phyloP scores from a whole-genome alignment of 140 eudicot genomes.

The Cichorium intybus region DNA sequence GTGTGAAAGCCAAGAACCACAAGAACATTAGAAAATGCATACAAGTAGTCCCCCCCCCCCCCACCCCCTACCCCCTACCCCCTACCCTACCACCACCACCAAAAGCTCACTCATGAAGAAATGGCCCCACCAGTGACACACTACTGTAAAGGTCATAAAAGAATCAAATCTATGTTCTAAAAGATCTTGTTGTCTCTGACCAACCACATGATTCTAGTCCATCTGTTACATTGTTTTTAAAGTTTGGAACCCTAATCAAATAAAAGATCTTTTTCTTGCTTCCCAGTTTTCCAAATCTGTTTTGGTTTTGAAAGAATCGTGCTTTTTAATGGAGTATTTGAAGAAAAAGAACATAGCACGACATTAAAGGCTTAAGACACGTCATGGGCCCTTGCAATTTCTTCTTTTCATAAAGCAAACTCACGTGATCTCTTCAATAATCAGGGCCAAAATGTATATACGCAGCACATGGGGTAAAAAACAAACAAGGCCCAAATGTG shows the following conservation, averaged over 20 bases:
- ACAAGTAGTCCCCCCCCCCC: neutral
- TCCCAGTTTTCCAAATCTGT: neutral
- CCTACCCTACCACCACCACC: slow-evolving; percentile 5
- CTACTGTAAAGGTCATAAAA: slow-evolving; percentile 20
- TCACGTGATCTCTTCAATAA: slow-evolving; percentile 14
- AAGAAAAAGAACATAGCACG: neutral
- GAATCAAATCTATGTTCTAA: slow-evolving; percentile 7
- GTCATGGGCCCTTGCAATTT: neutral
- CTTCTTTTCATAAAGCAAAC: slow-evolving; percentile 5
- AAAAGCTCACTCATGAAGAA: slow-evolving; percentile 20
- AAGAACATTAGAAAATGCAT: neutral
- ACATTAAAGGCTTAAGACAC: neutral
- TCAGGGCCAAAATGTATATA: slow-evolving; percentile 10
- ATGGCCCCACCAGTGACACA: slow-evolving; percentile 16
- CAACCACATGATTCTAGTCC: slow-evolving; percentile 23
- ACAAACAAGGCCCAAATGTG: too few species aligned
- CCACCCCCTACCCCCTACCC: neutral
- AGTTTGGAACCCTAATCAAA: neutral
- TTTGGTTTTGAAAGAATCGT: neutral
- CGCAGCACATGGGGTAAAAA: too few species aligned
- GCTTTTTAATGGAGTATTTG: neutral
- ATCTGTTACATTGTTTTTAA: neutral
- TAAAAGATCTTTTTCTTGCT: neutral
- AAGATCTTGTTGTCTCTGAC: slow-evolving; percentile 26
- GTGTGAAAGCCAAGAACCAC: slow-evolving; percentile 26